Evolutionary conservation across 805 yeast genomes (phyloP), one percentile per base, ranked within the genome.

Genomic region (Saturnispora mendoncae): DNA sequence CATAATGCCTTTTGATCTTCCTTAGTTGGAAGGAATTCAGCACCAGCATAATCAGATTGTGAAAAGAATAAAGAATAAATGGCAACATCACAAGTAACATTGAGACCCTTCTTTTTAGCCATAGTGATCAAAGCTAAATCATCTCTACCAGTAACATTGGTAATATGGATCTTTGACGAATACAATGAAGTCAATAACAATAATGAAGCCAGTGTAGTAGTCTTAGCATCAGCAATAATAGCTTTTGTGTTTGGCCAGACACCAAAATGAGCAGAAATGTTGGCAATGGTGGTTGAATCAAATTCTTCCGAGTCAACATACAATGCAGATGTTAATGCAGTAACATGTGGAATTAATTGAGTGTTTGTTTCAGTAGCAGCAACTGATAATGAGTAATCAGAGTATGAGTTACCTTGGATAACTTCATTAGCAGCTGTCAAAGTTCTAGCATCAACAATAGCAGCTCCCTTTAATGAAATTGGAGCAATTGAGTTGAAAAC

Each of bases 181-280:
- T 84, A 87, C 58, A 90, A 72, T 21, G 95, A 83, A 33, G 97
- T 95, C 64, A 90, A 69, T 55, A 90, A 72, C 59, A 90, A 68
- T 34, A 88, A 81, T 3, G 95, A 84, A n/a, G 97, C 97, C 56
- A 90, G 70, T 55, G 86, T 90, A 30, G 96, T 84, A 20, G 90
- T 80, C 60, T 76, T 79, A 38, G 97, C 96, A 64, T 90, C 97
- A 32, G 96, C 86, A 49, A 88, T 72, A 46, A 90, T 81, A 45
- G 92, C 90, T 67, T 86, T 87, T 54, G 64, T 64, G 39, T 71
- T 69, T 40, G 95, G 95, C 96, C 97, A 88, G 27, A 76, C 66
- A 48, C 80, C 77, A 54, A 87, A 78, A 53, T 84, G 94, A 24
- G 81, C 71, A 21, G 94, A 76, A 33, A 86, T 80, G 26, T 82